Percentiles rank a stretch among this genome's conserved stretches.
These are phyloP conservation scores for Tuber indicum DNA, from an alignment of 495 filamentous ascomycete species.

Conservation along the genomic window DNA sequence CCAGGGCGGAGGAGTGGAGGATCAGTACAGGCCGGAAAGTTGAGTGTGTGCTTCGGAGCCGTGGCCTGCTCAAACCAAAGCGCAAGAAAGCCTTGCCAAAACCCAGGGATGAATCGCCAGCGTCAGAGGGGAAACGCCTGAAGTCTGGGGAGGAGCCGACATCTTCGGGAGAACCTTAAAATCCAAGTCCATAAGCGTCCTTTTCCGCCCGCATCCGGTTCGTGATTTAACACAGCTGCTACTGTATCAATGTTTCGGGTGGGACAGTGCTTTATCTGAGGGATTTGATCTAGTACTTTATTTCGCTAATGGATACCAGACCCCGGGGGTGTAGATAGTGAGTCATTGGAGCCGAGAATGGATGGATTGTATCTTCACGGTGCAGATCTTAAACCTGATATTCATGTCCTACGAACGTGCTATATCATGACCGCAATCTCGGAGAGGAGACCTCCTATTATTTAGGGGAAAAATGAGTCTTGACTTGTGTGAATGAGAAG, in stretches of 20 bases:
- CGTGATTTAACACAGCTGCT: not conserved
- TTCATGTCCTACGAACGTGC: not conserved
- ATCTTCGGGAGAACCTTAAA: not conserved
- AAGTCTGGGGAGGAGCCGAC: not conserved
- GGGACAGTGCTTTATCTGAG: not conserved
- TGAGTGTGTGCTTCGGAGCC: not conserved
- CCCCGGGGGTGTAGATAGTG: not conserved
- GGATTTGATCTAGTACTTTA: not conserved
- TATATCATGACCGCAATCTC: not conserved
- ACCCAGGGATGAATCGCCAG: not conserved
- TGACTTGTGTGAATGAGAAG: not conserved
- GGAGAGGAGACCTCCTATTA: not conserved
- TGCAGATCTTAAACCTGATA: not conserved
- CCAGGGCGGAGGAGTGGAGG: not conserved
- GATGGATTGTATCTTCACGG: not conserved
- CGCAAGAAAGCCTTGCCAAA: not conserved
- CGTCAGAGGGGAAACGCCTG: not conserved
- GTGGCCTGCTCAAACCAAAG: conserved; percentile 1
- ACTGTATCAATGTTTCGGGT: not conserved
- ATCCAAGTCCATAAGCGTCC: not conserved
- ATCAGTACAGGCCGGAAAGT: not conserved
- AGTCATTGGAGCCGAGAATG: not conserved
- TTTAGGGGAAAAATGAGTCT: not conserved
- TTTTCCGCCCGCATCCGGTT: not conserved
- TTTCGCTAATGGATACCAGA: not conserved